These are phyloP conservation scores for Fusarium chlamydosporum DNA, from an alignment of 2,329 filamentous ascomycete genomes.

Conservation along the genomic window DNA sequence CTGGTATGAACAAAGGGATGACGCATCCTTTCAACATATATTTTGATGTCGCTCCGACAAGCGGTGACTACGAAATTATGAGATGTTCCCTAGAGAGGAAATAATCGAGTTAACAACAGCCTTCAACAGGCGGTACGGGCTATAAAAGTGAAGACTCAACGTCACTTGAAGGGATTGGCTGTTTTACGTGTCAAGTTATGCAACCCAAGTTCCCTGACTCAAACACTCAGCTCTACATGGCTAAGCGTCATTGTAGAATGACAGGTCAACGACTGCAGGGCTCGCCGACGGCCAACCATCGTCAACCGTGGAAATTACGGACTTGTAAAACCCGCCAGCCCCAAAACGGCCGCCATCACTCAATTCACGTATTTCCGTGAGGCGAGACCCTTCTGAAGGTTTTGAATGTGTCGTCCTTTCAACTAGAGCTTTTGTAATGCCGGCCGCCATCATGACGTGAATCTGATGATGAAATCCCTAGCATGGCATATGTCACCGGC, in stretches of 20 bases:
- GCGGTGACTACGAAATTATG: no score
- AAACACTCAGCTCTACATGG: neutral
- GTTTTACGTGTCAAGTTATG: neutral
- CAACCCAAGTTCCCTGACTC: neutral
- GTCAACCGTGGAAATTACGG: neutral
- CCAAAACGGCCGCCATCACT: neutral
- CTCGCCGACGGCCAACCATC: no score
- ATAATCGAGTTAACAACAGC: no score
- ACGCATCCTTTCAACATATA: no score
- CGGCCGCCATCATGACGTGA: neutral
- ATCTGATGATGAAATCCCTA: neutral
- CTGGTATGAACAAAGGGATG: no score
- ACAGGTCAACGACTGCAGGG: neutral
- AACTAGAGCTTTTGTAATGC: neutral
- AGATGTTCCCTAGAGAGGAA: no score
- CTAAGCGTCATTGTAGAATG: neutral
- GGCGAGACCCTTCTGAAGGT: neutral
- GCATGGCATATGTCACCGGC: neutral
- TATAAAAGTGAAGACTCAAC: no score
- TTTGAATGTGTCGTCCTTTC: neutral
- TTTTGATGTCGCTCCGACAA: no score
- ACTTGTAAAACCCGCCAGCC: neutral
- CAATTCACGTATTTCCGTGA: neutral
- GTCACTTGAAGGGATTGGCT: neutral
- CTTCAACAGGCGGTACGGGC: no score